Evolutionary conservation across 108 stramenopile genomes (phyloP).

Genomic region (Pseudonitzschia delicatissima): DNA sequence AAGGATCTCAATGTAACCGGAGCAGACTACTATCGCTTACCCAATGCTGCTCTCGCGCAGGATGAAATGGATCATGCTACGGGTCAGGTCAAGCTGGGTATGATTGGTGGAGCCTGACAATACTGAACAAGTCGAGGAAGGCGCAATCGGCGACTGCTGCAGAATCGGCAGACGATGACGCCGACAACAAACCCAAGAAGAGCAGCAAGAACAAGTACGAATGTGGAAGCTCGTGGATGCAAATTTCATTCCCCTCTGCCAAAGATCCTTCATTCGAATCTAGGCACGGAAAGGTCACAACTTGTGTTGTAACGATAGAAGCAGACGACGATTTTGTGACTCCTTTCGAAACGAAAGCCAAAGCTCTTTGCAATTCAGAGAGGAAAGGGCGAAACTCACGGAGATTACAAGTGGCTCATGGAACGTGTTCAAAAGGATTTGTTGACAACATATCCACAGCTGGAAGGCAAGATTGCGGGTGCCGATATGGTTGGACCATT

Average conservation of each 20-base stretch:
- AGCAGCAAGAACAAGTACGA: conserved; percentile 50
- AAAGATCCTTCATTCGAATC: conserved; percentile 85
- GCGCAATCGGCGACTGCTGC: conserved; percentile 19
- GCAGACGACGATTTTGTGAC: conserved; percentile 89
- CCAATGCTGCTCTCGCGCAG: conserved; percentile 58
- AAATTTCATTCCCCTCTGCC: conserved; percentile 87
- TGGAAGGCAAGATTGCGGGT: conserved; percentile 58
- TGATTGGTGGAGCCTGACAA: conserved; percentile 51
- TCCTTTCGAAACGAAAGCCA: conserved; percentile 80
- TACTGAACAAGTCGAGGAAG: conserved; percentile 24
- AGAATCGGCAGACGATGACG: conserved; percentile 15
- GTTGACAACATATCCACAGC: conserved; percentile 65
- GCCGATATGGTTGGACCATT: conserved; percentile 52
- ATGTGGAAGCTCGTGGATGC: conserved; percentile 76
- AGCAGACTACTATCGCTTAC: conserved; percentile 84
- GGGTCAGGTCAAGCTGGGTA: conserved; percentile 54
- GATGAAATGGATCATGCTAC: conserved; percentile 72
- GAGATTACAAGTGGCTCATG: conserved; percentile 46
- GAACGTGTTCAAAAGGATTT: conserved; percentile 49
- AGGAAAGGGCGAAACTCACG: conserved; percentile 21
- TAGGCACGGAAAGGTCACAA: conserved; percentile 62
- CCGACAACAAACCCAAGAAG: conserved; percentile 34
- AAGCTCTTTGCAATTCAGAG: conserved; percentile 62
- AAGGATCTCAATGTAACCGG: conserved; percentile 74
- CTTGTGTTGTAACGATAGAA: conserved; percentile 89